phyloP scores from a whole-genome alignment of 1,284 basidiomycete species.

The Meira nashicola region DNA sequence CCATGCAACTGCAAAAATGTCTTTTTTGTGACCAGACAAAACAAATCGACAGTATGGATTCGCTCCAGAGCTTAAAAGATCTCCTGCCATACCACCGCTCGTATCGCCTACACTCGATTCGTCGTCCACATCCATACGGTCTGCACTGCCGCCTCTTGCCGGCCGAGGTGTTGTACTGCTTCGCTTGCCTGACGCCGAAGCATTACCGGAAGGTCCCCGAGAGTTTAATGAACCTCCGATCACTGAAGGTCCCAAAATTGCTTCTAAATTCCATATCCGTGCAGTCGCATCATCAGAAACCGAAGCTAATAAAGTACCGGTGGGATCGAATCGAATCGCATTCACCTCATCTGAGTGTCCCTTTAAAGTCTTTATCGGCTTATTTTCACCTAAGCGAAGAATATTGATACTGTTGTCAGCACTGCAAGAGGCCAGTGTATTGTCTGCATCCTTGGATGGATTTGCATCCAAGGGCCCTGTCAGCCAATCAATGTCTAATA shows the following conservation, averaged over 20 bases:
- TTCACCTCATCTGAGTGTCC: slow-evolving; percentile 52
- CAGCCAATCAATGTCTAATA: slow-evolving; percentile 52
- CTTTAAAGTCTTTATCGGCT: slow-evolving; percentile 43
- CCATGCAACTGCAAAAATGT: slow-evolving; percentile 49
- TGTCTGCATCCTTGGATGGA: slow-evolving; percentile 19
- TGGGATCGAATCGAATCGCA: slow-evolving; percentile 48
- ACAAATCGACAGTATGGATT: neutral
- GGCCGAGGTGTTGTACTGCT: slow-evolving; percentile 24
- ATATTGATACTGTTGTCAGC: slow-evolving; percentile 50
- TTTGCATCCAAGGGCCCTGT: slow-evolving; percentile 21
- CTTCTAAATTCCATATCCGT: slow-evolving; percentile 45
- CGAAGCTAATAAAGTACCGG: slow-evolving; percentile 46
- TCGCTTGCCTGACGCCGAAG: slow-evolving; percentile 12
- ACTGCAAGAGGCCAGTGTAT: slow-evolving; percentile 48
- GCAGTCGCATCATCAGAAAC: slow-evolving; percentile 48
- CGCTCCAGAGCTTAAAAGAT: neutral
- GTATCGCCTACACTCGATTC: neutral
- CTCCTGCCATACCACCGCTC: neutral
- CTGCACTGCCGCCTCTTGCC: slow-evolving; percentile 25
- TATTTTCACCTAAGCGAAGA: slow-evolving; percentile 45
- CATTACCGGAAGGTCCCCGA: neutral
- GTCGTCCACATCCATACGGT: slow-evolving; percentile 28
- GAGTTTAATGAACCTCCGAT: neutral
- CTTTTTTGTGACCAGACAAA: slow-evolving; percentile 45
- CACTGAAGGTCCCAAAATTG: neutral